Base-by-base conservation (phyloP, 345 rosid species). In the Populus alba region DNA sequence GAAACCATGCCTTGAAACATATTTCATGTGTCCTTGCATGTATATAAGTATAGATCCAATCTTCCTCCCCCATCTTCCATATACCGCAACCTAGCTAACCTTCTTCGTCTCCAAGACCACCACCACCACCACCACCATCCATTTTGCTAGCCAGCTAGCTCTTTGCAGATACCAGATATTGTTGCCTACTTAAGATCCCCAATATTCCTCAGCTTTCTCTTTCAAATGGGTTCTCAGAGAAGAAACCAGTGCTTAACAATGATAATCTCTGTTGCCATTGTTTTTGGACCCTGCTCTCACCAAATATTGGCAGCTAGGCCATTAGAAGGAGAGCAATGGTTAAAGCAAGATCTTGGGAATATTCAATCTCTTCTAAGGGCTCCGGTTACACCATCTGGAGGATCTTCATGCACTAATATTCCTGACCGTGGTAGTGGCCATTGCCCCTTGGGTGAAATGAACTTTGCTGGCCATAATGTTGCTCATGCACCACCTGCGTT, bases 321-420 rank as follows among this genome's bases (percentile, higher is more conserved):
- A 17, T 76, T 86, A 57, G 59, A 25, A 13, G 76, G 35, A 61
- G 85, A 77, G 13, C 68, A 67, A 7, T 11, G 70, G 59, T 35
- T 33, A 27, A 7, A 38, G 17, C 45, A 55, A 16, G 55, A 25
- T 15, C 51, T 79, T 6, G 27, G 62, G 23, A 38, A 80, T 25
- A 15, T 85, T 20, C 88, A 83, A 71, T 79, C 85, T n/a, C 87
- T 87, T 3, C 79, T 37, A 16, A 82, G 82, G 72, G 91, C 86
- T 20, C 78, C 81, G 1, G 89, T 87, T 71, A 82, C 91, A 2
- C 78, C 87, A 0, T 78, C 83, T 0, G 23, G 66, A 0, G 31
- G 79, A 20, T 85, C 85, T 15, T 76, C 87, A 17, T 84, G 90
- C 83, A 84, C 87, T 0, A 38, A 76, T 76, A 81, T 81, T 11